Evolutionary conservation across 352 stramenopile species (phyloP).

Genomic region (Phytophthora agathidicida): DNA sequence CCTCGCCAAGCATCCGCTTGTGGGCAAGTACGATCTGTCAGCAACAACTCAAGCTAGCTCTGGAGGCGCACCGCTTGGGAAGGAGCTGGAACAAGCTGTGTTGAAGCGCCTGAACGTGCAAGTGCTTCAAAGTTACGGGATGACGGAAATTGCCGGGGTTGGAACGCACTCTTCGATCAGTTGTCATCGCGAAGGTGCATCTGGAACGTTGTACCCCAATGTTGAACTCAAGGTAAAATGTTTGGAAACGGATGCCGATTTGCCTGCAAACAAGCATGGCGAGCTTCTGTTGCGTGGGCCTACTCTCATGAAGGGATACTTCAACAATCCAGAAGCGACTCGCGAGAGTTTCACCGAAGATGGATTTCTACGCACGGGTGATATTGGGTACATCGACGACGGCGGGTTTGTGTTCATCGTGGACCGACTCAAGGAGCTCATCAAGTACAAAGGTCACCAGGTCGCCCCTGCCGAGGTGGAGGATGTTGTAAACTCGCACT

Average conservation of each 20-base stretch:
- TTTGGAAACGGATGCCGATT: conserved; percentile 41
- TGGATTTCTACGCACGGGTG: conserved; percentile 88
- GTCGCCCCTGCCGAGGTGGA: conserved; percentile 92
- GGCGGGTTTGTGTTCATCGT: conserved; percentile 91
- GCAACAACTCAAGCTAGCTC: conserved; percentile 70
- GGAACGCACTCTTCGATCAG: conserved; percentile 35
- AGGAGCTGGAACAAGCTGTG: conserved; percentile 66
- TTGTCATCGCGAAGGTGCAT: conserved; percentile 30
- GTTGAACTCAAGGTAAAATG: conserved; percentile 60
- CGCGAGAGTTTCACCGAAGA: conserved; percentile 63
- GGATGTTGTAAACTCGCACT: conserved; percentile 83
- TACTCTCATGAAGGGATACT: conserved; percentile 92
- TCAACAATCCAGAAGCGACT: conserved; percentile 85
- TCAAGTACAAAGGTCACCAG: conserved; percentile 94
- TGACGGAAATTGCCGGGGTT: conserved; percentile 55
- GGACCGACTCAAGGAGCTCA: conserved; percentile 93
- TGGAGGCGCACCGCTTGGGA: conserved; percentile 82
- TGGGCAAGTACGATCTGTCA: conserved; percentile 88
- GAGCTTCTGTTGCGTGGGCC: conserved; percentile 87
- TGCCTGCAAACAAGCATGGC: conserved; percentile 44
- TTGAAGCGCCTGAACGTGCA: conserved; percentile 57
- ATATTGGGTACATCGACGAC: conserved; percentile 90
- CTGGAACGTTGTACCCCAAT: conserved; percentile 55
- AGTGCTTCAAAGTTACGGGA: conserved; percentile 59
- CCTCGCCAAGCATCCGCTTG: conserved; percentile 81